Conservation (phyloP, 768 basidiomycete species). For the Podaxis sp. region DNA sequence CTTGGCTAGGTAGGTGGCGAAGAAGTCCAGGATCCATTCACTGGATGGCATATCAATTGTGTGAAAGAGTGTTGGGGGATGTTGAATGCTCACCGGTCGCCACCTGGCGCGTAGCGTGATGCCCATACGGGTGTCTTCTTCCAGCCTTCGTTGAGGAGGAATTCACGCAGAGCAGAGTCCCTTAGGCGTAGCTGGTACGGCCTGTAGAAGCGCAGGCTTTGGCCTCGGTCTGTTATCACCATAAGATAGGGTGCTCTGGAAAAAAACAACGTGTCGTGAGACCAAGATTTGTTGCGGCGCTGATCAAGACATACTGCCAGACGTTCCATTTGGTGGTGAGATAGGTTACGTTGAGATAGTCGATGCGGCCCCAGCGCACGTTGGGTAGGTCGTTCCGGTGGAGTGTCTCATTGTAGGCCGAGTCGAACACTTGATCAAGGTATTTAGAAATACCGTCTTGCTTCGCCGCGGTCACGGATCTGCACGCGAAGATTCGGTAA, state of each 20-base stretch:
- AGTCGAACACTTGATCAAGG: constrained; percentile 74
- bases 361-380: constrained; percentile 82
- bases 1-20: constrained; percentile 48
- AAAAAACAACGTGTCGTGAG: neutral
- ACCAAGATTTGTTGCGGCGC: neutral
- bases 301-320: constrained; percentile 64
- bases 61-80: neutral
- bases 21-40: constrained; percentile 65
- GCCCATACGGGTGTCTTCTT: constrained; percentile 66
- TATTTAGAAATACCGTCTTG: constrained; percentile 68
- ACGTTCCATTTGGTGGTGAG: constrained; percentile 85
- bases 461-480: constrained; percentile 56
- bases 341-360: constrained; percentile 82
- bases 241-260: constrained; percentile 76
- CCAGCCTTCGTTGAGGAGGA: constrained; percentile 67
- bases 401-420: constrained; percentile 64
- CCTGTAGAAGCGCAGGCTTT: constrained; percentile 79
- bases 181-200: constrained; percentile 61
- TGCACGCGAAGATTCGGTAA: constrained; percentile 24
- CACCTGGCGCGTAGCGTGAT: constrained; percentile 71
- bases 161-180: constrained; percentile 60
- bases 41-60: constrained; percentile 33
- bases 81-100: constrained; percentile 51
- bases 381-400: constrained; percentile 62
- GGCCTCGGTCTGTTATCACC: constrained; percentile 67